Evolutionary conservation across 345 rosid species (phyloP), one percentile per base, ranked within the genome.

Genomic region (Eucalyptus viminalis): DNA sequence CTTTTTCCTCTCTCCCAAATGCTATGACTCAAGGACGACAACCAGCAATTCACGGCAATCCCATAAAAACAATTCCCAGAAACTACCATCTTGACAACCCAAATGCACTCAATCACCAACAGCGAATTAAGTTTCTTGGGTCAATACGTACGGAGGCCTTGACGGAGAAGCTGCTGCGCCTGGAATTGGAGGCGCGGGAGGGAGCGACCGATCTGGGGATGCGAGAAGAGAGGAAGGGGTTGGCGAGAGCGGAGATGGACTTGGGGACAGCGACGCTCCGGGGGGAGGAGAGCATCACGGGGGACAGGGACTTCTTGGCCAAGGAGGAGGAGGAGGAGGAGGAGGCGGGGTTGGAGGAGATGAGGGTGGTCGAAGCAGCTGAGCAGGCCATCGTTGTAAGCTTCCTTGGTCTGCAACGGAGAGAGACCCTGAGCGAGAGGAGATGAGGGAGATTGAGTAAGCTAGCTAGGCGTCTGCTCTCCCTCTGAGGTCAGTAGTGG

Each of bases 361-460:
- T 58, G 86, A 96, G 86, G 44, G 97, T 87, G 27, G 98, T 90
- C 87, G 97, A 91, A 87, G 96, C 90, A 89, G 97, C 95, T 34
- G 97, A 86, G 95, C 95, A 94, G 76, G 99, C 97, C 99, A 96
- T 96, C 83, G 40, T 62, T 58, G 50, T 6, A 19, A 72, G 89
- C 31, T 47, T 87, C n/a, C 58, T 17, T n/a, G 69, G 62, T 17
- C 47, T 60, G 54, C 14, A 44, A 86, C 72, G 34, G 37, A 62
- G 87, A 47, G 86, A 34, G 54, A 86, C 87, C 87, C 54, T 56
- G 62, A 56, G 13, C 22, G 53, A 24, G 29, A 16, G 85, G 54
- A 29, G 37, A 49, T 51, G 14, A 49, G n/a, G 40, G 56, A 86
- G 88, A 29, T 31, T 45, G 50, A 81, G 58, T 17, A 58, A 31